Base-by-base conservation (phyloP, 2,329 filamentous ascomycete genomes). In the Rhinocladiella mackenziei region DNA sequence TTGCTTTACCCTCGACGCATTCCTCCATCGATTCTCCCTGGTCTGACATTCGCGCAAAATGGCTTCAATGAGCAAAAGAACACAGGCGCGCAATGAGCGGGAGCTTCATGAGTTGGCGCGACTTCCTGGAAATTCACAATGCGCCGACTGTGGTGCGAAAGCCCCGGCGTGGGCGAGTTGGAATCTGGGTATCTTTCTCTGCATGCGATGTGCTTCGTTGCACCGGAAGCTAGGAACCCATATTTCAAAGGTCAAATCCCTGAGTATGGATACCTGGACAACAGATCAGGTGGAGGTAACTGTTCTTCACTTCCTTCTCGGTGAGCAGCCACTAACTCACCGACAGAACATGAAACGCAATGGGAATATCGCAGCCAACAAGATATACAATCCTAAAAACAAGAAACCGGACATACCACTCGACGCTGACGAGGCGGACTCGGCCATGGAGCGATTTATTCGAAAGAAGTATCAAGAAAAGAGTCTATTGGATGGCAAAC, bases 111-210 rank as follows among this genome's bases (percentile, higher is more conserved):
- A 97, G 35, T 78, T 98, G 53, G 83, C 97, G 56, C 85, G 85
- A 56, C 75, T 94, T 7, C 79, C 89, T 6, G 92, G 92, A 47
- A 98, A 98, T 72, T 89, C 92, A 64, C 74, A 81, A 60, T 98
- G 92, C 72, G 92, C 92, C 53, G 92, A 98, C 69, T 98, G 92
- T 70, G 78, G 83, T 62, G 83, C 88, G 50, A 81, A 82, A 65
- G 97, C 96, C 68, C 92, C 92, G 80, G 88, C 82, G 71, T 96
- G 89, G 89, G 89, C 89, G 66, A 94, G 88, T 72, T 96, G 89
- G 89, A 96, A 96, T 86, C 73, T 98, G 68, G 92, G 92, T 48
- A 81, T 97, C 54, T 98, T 98, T 65, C 75, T 98, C 38, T 98
- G 92, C 70, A 94, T 98, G 86, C 87, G 92, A 64, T 98, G 92